A percentile compares a stretch with the other conserved stretches of the same genome.
phyloP scores from a whole-genome alignment of 2,329 filamentous ascomycete species.

The Colletotrichum graminicola region DNA sequence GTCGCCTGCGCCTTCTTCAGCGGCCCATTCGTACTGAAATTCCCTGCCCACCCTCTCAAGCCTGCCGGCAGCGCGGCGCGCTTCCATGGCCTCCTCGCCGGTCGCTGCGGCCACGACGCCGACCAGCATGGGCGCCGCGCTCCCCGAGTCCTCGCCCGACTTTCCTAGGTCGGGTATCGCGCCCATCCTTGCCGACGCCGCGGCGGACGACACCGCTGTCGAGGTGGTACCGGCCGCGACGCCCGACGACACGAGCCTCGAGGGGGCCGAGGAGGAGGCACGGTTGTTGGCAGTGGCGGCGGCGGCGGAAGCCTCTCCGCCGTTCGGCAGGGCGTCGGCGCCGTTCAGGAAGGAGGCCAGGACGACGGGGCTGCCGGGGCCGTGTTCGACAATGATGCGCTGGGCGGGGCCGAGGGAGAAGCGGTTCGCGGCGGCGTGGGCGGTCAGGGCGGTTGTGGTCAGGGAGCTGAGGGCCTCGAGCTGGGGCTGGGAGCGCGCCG shows the following conservation, averaged over 20 bases:
- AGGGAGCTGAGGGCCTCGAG: conserved; percentile 65
- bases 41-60: conserved; percentile 67
- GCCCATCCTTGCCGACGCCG: conserved; percentile 6
- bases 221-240: conserved; percentile 8
- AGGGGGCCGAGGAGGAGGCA: conserved; percentile 21
- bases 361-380: conserved; percentile 56
- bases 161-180: conserved; percentile 29
- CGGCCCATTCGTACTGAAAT: conserved; percentile 67
- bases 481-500: conserved; percentile 58
- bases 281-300: conserved; percentile 13
- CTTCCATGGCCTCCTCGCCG: conserved; percentile 62
- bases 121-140: conserved; percentile 64
- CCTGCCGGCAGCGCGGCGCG: conserved; percentile 63
- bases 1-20: conserved; percentile 46
- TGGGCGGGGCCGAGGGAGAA: conserved; percentile 66
- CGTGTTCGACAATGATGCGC: conserved; percentile 71
- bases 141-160: conserved; percentile 20
- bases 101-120: conserved; percentile 65
- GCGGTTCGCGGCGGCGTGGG: conserved; percentile 65
- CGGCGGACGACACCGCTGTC: conserved; percentile 22
- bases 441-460: conserved; percentile 64
- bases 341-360: conserved; percentile 62
- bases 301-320: conserved; percentile 25
- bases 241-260: conserved; percentile 23
- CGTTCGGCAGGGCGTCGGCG: conserved; percentile 40